Evolutionary conservation across 768 basidiomycete species (phyloP).

Genomic region (Kwoniella shandongensis): DNA sequence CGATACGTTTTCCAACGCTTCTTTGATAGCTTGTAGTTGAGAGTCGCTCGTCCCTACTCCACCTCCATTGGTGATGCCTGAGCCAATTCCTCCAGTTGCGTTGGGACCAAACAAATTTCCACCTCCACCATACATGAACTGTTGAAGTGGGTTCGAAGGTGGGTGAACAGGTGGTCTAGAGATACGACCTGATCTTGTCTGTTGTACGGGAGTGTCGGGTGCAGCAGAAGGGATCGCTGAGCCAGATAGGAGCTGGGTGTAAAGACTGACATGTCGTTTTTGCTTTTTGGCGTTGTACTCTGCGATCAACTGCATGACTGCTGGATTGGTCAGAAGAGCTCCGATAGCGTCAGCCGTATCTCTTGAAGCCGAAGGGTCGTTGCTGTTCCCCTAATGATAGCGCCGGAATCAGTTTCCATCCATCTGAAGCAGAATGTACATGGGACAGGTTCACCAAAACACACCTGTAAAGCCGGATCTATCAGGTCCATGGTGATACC

Average conservation of each 20-base stretch:
- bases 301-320: slow-evolving; percentile 16
- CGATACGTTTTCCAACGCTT: slow-evolving; percentile 19
- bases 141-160: slow-evolving; percentile 7
- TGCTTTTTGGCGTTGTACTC: slow-evolving; percentile 16
- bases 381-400: not conserved
- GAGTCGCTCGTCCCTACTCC: not conserved
- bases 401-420: not conserved
- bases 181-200: slow-evolving; percentile 29
- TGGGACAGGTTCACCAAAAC: not conserved
- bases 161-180: slow-evolving; percentile 24
- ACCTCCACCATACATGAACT: not conserved
- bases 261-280: slow-evolving; percentile 14
- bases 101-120: not conserved
- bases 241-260: slow-evolving; percentile 14
- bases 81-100: not conserved
- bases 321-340: slow-evolving; percentile 15
- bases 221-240: slow-evolving; percentile 2
- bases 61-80: not conserved
- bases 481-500: slow-evolving; percentile 16
- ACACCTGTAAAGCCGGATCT: slow-evolving; percentile 23
- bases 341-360: slow-evolving; percentile 14
- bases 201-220: slow-evolving; percentile 23
- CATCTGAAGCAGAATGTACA: not conserved
- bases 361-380: not conserved
- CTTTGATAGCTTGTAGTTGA: slow-evolving; percentile 24